Base-by-base conservation (phyloP, 495 filamentous ascomycete genomes). In the Talaromyces borbonicus region DNA sequence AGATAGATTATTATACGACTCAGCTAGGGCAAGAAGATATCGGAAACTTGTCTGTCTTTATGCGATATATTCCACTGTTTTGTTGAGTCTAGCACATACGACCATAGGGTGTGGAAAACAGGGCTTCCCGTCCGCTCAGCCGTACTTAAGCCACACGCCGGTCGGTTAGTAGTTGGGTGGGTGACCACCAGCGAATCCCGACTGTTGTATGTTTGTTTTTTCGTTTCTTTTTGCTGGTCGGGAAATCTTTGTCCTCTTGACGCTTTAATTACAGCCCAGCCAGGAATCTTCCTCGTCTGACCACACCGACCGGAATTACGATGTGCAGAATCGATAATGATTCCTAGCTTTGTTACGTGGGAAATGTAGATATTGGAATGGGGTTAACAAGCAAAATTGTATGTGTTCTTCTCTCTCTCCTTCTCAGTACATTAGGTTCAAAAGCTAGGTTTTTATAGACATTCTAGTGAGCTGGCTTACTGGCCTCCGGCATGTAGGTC, bases 371-470 rank as follows among this genome's bases (percentile, higher is more conserved):
- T 29, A 29, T 29, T 29, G 26, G 26, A 29, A 29, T 29, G 6
- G 26, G 11, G 26, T 29, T 29, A 29, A 29, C 26, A 29, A 29
- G 26, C 26, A 29, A 29, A 29, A 29, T 29, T 29, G 26, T 29
- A 29, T 29, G 26, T 29, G 26, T 29, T 29, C 11, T 29, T 29
- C 26, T 29, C n/a, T 29, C 26, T 36, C 3, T 36, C 32, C 19
- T 19, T 36, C 14, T 36, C 6, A 32, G 14, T 36, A 36, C 32
- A 36, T 36, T 8, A 36, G 32, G 32, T 18, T 36, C 32, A 18
- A 36, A 36, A 18, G 32, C 9, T 36, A 18, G 32, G 32, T 36
- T n/a, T 36, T 36, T 36, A 36, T 18, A 36, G 32, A 36, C 32
- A 18, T 36, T 36, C 32, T 36, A 29, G 26, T 29, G 32, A 18